These are phyloP conservation scores for Hirsutella thompsonii DNA, from an alignment of 2,329 filamentous ascomycete species.

Conservation along the genomic window DNA sequence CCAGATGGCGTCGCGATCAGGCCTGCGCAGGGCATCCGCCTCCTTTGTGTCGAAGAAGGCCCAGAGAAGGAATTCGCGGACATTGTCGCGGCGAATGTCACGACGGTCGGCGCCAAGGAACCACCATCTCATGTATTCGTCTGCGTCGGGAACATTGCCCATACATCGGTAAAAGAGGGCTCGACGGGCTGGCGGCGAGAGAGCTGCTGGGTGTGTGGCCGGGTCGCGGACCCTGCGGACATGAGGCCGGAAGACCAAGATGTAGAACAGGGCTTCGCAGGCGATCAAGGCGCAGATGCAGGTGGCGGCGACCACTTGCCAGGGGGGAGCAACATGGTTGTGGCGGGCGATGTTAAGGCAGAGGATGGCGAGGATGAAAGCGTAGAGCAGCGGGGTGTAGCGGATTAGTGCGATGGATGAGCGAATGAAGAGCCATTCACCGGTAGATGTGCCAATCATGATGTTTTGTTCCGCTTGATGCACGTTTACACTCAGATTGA, in stretches of 20 bases:
- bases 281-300: conserved; percentile 17
- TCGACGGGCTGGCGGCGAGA: conserved; percentile 33
- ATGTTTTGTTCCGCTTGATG: too few species aligned
- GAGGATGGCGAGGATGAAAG: conserved; percentile 15
- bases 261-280: conserved; percentile 29
- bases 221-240: conserved; percentile 21
- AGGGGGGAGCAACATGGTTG: not conserved
- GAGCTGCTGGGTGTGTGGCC: conserved; percentile 26
- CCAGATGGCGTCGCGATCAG: conserved; percentile 18
- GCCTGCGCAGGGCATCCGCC: conserved; percentile 10
- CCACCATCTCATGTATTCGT: conserved; percentile 49
- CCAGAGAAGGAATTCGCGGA: conserved; percentile 56
- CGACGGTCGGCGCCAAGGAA: conserved; percentile 45
- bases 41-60: conserved; percentile 43
- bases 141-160: conserved; percentile 38
- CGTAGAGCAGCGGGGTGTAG: conserved; percentile 28
- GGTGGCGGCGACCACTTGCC: conserved; percentile 3
- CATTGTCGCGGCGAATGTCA: conserved; percentile 53
- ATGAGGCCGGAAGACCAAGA: conserved; percentile 29
- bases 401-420: conserved; percentile 28
- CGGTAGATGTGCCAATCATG: conserved; percentile 24
- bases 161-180: conserved; percentile 44
- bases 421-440: conserved; percentile 31
- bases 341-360: too few species aligned
- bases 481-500: too few species aligned